Evolutionary conservation across 2,329 filamentous ascomycete genomes (phyloP).

Genomic region (Pestalotiopsis sp.): DNA sequence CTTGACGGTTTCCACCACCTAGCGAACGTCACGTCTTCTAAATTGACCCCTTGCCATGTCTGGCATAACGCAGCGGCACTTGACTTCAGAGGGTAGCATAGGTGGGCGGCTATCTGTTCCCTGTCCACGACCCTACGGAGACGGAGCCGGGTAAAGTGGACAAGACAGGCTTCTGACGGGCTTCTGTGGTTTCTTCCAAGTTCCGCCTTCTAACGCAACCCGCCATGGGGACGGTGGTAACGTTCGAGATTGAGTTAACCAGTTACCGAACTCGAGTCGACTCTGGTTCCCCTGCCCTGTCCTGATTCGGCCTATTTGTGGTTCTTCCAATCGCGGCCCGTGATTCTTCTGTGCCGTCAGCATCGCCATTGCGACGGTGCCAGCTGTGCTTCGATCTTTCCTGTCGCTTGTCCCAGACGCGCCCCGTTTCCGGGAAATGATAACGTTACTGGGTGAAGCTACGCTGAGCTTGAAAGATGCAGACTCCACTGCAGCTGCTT

Average conservation of each 20-base stretch:
- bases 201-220: background rate
- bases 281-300: too few species aligned
- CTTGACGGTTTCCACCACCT: background rate
- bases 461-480: background rate
- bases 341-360: background rate
- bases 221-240: background rate
- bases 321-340: background rate
- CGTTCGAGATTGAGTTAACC: background rate
- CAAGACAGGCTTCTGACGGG: background rate
- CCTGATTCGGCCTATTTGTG: background rate
- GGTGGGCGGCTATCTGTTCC: background rate
- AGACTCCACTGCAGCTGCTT: background rate
- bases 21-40: background rate
- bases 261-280: background rate
- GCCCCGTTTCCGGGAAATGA: constrained; percentile 2
- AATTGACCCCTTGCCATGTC: background rate
- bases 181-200: background rate
- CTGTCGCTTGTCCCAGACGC: background rate
- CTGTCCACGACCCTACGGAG: background rate
- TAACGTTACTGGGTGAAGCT: background rate
- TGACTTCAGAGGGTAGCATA: background rate
- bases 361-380: background rate
- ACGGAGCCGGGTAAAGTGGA: background rate
- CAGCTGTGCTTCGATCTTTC: background rate
- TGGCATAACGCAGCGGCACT: background rate